Evolutionary conservation across 768 basidiomycete species (phyloP), one percentile per base, ranked within the genome.

Genomic region (Amanita thiersii): DNA sequence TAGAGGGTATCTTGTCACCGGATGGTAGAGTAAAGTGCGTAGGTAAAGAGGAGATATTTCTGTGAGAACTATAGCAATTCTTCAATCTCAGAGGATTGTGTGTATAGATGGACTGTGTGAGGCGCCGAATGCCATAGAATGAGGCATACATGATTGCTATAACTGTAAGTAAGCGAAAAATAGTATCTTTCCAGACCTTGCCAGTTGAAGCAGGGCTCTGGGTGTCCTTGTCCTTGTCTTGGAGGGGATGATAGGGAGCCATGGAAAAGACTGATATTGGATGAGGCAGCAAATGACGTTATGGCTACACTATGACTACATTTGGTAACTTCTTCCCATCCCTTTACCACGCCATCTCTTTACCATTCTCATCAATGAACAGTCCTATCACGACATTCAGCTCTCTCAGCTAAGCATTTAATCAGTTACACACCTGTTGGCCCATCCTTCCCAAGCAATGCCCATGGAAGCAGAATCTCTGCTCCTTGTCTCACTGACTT

Each of bases 1-100:
- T 69, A 9, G 74, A 66, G 0, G 83, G 83, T 21, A 86, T 83
- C 47, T 70, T 68, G 49, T 80, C 75, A 0, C 83, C 83, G 24
- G 79, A 81, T 3, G 79, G 76, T 10, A 86, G 62, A 1, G 66
- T 70, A 51, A 68, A 82, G 54, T 79, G 65, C 4, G 62, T 68
- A 0, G 77, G 67, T 18, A 72, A 56, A 14, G 45, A 37, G 4
- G 46, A 47, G 28, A 48, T 31, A 32, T 47, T 50, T 20, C 43
- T 48, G 25, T 48, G 40, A 18, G 28, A 23, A 19, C 43, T 41
- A 30, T 42, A 39, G n/a, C 44, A 44, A 15, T 36, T 32, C 19
- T 24, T 33, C 14, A 12, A 5, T 15, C 29, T 23, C 10, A 32
- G 30, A 48, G 26, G 29, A 43, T 37, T 4, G 11, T 38, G 14